A percentile compares a stretch with the other conserved stretches of the same genome.
phyloP scores from a whole-genome alignment of 768 basidiomycete genomes.

The Steccherinum ochraceum region DNA sequence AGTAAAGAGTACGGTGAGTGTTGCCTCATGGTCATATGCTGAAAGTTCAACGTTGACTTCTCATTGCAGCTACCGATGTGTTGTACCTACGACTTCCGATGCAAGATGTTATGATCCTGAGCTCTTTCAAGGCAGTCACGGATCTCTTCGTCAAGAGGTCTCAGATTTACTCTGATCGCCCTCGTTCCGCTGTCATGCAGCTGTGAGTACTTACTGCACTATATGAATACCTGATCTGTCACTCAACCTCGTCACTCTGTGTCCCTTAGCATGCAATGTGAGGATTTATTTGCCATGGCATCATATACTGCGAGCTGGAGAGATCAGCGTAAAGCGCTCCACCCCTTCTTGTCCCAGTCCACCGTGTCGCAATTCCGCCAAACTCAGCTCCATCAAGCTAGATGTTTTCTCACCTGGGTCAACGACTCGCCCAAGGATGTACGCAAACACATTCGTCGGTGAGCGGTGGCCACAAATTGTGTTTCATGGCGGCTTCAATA shows the following conservation, averaged over 20 bases:
- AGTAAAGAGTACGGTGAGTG: not conserved
- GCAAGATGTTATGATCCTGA: not conserved
- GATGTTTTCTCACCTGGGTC: conserved; percentile 6
- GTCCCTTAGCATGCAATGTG: conserved; percentile 3
- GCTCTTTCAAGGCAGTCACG: not conserved
- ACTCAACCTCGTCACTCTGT: not conserved
- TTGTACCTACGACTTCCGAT: not conserved
- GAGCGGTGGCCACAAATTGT: not conserved
- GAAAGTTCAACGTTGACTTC: not conserved
- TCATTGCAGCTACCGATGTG: not conserved
- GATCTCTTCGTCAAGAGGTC: conserved; percentile 15
- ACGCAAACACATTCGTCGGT: conserved; percentile 5
- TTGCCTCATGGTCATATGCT: not conserved
- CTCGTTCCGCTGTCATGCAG: not conserved
- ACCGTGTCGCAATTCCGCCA: conserved; percentile 1
- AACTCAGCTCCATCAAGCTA: conserved; percentile 5
- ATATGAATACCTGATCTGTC: not conserved
- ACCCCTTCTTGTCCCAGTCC: conserved; percentile 11
- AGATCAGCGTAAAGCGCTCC: conserved; percentile 11
- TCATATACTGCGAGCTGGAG: conserved; percentile 14
- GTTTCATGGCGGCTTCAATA: no score
- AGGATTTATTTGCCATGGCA: conserved; percentile 5
- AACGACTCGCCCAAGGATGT: not conserved
- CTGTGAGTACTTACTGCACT: not conserved
- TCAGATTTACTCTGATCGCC: conserved; percentile 7